Evolutionary conservation across 176 grass and related monocot species (phyloP), one percentile per base, ranked within the genome.

Genomic region (Chrysopogon serrulatus): DNA sequence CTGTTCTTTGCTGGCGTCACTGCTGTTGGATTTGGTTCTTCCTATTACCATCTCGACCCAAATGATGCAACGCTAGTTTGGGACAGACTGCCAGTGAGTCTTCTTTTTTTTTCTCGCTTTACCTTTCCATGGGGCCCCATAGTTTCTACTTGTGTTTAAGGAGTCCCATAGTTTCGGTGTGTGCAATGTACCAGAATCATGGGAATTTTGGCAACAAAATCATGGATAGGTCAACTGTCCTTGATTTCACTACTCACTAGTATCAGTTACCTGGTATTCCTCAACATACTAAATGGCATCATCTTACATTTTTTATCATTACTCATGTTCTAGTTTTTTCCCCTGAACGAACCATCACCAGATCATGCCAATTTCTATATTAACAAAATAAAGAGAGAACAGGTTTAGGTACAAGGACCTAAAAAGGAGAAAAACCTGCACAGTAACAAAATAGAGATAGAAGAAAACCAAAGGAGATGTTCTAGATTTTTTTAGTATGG

Each of bases 1-100:
- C 73, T 92, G 11, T 98, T 98, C 82, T 98, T 83, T 77, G 32
- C 82, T 65, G 96, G 92, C 16, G 90, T 95, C 27, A 83, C 85
- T 23, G 73, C 91, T 42, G 93, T 98, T 74, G 88, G 79, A 74
- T 88, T 98, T 43, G 96, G 96, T 41, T 98, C 93, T 3, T 86
- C 92, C 68, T 98, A 98, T 85, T 98, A 98, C 68, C 96, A 98
- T 93, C 91, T 98, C 53, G 74, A 87, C 11, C 93, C 96, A 1
- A 89, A 91, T 74, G 87, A 98, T 78, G 71, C 89, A 77, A 90
- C 84, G 0, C 91, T 98, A 71, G 89, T 98, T 36, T 98, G 96
- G 96, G 96, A 98, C 82, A 92, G 96, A 27, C 67, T 98, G 87
- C 96, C 93, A 0, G 96, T 95, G 75, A 88, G 90, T 74, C 89